phyloP scores from a whole-genome alignment of 345 rosid species.

The Pugionium dolabratum region DNA sequence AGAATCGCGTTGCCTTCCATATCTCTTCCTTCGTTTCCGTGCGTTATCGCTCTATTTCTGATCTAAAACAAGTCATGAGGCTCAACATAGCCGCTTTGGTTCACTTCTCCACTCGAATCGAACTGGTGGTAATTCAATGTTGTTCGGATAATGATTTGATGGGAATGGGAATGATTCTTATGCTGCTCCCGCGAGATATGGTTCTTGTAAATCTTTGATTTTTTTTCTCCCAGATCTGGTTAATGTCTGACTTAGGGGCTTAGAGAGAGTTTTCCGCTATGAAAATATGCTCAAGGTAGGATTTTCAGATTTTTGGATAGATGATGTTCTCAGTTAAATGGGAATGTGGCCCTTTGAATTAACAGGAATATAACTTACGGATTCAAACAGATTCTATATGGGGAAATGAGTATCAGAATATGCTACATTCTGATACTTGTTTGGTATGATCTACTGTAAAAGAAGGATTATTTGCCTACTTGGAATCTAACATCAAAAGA shows the following conservation, averaged over 20 bases:
- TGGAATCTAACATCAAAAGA: slow-evolving; percentile 22
- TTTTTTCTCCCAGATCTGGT: background rate
- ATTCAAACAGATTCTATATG: slow-evolving; percentile 30
- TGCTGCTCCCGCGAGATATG: slow-evolving; percentile 9
- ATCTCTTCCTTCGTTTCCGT: slow-evolving; percentile 82
- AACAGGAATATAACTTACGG: slow-evolving; percentile 25
- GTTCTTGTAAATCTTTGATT: slow-evolving; percentile 29
- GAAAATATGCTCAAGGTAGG: too few species aligned
- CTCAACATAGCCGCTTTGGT: slow-evolving; percentile 41
- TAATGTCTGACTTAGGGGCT: too few species aligned
- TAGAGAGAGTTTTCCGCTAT: too few species aligned
- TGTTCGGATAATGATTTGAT: slow-evolving; percentile 13
- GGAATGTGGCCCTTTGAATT: background rate
- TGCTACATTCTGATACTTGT: slow-evolving; percentile 30
- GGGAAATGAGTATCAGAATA: slow-evolving; percentile 25
- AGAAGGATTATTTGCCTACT: slow-evolving; percentile 24
- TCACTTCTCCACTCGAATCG: slow-evolving; percentile 33
- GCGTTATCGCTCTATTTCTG: slow-evolving; percentile 61
- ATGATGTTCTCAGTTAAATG: slow-evolving; percentile 11
- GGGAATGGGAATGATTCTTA: slow-evolving; percentile 31
- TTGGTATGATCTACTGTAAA: slow-evolving; percentile 26
- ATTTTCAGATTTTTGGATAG: background rate
- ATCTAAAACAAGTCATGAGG: slow-evolving; percentile 79
- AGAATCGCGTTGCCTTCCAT: slow-evolving; percentile 72
- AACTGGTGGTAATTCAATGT: slow-evolving; percentile 25